These are phyloP conservation scores for Acorus gramineus DNA, from an alignment of 106 monocot species.

Conservation along the genomic window DNA sequence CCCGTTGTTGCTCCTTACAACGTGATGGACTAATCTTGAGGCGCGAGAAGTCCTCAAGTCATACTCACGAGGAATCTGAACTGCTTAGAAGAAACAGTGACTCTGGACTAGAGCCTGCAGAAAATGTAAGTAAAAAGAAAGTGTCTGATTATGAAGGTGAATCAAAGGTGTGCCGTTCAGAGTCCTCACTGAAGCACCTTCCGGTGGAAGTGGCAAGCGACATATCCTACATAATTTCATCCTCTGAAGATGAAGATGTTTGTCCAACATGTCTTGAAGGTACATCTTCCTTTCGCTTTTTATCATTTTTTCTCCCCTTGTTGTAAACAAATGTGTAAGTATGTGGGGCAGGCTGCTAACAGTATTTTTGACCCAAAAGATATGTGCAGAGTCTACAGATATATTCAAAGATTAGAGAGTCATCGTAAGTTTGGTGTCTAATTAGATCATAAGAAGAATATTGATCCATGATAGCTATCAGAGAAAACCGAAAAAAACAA, in stretches of 20 bases:
- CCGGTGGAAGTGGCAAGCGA: conserved; percentile 19
- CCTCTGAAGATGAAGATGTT: conserved; percentile 79
- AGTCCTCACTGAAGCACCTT: conserved; percentile 27
- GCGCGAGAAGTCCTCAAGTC: conserved; percentile 39
- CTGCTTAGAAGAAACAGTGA: conserved; percentile 19
- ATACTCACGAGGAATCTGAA: conserved; percentile 48
- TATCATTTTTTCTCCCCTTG: no score
- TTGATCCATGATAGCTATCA: no score
- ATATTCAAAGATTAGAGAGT: no score
- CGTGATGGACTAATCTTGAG: conserved; percentile 27
- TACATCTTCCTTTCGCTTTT: background rate
- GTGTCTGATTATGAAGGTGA: conserved; percentile 19
- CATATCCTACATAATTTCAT: conserved; percentile 24
- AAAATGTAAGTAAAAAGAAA: conserved; percentile 13
- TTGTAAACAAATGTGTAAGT: no score
- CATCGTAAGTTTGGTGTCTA: no score
- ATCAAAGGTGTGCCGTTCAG: conserved; percentile 21
- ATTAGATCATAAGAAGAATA: no score
- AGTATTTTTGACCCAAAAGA: no score
- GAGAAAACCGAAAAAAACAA: no score
- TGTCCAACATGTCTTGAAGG: conserved; percentile 98
- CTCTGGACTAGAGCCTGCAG: conserved; percentile 11
- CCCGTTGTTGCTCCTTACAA: conserved; percentile 37
- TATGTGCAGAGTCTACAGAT: no score
- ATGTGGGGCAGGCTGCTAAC: no score